These are phyloP conservation scores for Leccinum barrowsii DNA, from an alignment of 768 basidiomycete species.

Conservation along the genomic window DNA sequence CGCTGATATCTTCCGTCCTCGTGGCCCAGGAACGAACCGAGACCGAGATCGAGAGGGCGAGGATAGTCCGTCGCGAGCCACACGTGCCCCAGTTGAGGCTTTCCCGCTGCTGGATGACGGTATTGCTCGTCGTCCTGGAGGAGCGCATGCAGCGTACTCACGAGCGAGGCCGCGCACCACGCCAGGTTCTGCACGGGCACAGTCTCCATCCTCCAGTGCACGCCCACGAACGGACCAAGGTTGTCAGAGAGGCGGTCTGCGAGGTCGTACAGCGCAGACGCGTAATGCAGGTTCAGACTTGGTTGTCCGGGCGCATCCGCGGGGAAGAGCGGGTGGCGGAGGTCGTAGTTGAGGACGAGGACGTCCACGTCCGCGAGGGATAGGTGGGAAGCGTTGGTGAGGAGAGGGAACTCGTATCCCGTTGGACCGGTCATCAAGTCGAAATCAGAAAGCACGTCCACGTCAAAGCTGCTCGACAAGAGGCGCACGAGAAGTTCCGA, in stretches of 20 bases:
- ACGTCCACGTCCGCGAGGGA: slow-evolving; percentile 35
- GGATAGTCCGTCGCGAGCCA: slow-evolving; percentile 62
- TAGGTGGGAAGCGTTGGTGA: slow-evolving; percentile 1
- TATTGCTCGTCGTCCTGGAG: slow-evolving; percentile 29
- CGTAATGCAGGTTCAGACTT: slow-evolving; percentile 37
- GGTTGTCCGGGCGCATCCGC: not conserved
- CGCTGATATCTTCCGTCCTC: not conserved
- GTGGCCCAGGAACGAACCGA: too few species aligned
- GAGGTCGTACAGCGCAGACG: slow-evolving; percentile 39
- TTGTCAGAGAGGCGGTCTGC: slow-evolving; percentile 36
- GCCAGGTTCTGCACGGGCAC: slow-evolving; percentile 28
- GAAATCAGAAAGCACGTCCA: slow-evolving; percentile 1
- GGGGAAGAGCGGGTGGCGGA: slow-evolving; percentile 44
- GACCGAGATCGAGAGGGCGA: slow-evolving; percentile 1
- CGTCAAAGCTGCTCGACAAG: slow-evolving; percentile 11
- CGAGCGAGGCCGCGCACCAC: slow-evolving; percentile 48
- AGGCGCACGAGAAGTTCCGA: slow-evolving; percentile 13
- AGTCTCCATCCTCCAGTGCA: slow-evolving; percentile 60
- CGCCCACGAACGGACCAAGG: slow-evolving; percentile 40
- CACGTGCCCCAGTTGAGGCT: slow-evolving; percentile 33
- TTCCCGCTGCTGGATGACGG: not conserved
- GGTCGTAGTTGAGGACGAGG: slow-evolving; percentile 52
- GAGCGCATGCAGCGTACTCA: slow-evolving; percentile 39
- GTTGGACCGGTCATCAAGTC: slow-evolving; percentile 10
- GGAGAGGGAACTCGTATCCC: slow-evolving; percentile 5